Conservation (phyloP, 257 asterid genomes). For the Leptodermis oblonga region DNA sequence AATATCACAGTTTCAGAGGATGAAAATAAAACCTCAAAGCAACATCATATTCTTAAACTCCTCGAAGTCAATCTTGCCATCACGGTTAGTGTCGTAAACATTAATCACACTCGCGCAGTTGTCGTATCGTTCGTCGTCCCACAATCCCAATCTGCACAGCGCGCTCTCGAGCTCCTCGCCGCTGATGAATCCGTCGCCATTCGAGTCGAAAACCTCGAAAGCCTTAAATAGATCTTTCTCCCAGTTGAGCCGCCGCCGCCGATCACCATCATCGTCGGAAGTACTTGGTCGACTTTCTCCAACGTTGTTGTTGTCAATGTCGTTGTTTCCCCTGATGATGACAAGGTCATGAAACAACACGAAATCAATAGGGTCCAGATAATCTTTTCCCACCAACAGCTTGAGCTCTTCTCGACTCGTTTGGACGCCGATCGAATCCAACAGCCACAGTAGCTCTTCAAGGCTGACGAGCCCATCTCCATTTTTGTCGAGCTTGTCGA, state of each 20-base stretch:
- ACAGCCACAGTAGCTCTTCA: slow-evolving; percentile 3
- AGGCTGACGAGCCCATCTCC: slow-evolving; percentile 7
- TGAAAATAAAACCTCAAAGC: not conserved
- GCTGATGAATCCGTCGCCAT: slow-evolving; percentile 23
- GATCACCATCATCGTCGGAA: not conserved
- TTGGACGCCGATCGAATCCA: not conserved
- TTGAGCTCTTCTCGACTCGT: not conserved
- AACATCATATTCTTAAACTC: slow-evolving; percentile 29
- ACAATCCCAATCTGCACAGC: slow-evolving; percentile 16
- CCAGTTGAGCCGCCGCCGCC: no score
- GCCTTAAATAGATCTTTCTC: slow-evolving; percentile 13
- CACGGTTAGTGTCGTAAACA: slow-evolving; percentile 17
- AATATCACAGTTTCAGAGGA: no score
- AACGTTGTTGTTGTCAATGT: not conserved
- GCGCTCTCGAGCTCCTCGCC: slow-evolving; percentile 18
- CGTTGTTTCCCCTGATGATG: not conserved
- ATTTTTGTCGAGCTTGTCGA: slow-evolving; percentile 8
- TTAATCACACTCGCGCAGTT: slow-evolving; percentile 14
- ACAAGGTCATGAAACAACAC: slow-evolving; percentile 2
- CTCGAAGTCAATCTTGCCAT: slow-evolving; percentile 22
- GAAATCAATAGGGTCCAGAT: slow-evolving; percentile 8
- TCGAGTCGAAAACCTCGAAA: slow-evolving; percentile 12
- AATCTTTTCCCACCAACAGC: not conserved
- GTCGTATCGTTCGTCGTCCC: slow-evolving; percentile 5
- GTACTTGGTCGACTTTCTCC: not conserved